Evolutionary conservation across 148 eudicot genomes (phyloP).

Genomic region (Bassia scoparia): DNA sequence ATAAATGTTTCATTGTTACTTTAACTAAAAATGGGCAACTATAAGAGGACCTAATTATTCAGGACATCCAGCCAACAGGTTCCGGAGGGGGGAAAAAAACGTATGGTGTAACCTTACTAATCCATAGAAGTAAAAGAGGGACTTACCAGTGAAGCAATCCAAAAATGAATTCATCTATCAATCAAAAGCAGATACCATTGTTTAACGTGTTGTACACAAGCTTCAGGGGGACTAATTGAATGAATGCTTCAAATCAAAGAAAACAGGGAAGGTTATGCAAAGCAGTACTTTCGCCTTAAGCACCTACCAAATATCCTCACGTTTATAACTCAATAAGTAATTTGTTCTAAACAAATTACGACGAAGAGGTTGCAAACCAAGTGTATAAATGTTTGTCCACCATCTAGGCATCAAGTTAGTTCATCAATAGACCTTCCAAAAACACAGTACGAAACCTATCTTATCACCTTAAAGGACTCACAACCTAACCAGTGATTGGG

Average conservation of each 20-base stretch:
- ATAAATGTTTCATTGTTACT: neutral
- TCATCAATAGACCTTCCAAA: neutral
- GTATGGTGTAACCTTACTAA: neutral
- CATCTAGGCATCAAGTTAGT: slow-evolving; percentile 1
- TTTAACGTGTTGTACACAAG: neutral
- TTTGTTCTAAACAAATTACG: neutral
- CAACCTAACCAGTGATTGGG: slow-evolving; percentile 91
- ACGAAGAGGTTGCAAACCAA: neutral
- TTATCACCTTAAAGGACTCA: slow-evolving; percentile 76
- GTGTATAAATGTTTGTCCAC: neutral
- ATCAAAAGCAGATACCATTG: neutral
- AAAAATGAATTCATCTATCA: slow-evolving; percentile 1
- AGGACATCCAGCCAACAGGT: neutral
- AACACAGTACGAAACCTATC: neutral
- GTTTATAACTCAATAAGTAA: neutral
- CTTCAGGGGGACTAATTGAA: neutral
- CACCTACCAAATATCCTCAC: neutral
- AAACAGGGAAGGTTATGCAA: neutral
- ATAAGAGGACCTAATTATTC: too few relatives aligned
- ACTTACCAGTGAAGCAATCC: neutral
- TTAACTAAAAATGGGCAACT: neutral
- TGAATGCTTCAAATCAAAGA: neutral
- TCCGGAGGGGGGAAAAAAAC: neutral
- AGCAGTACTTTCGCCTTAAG: neutral
- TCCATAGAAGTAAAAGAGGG: neutral